Evolutionary conservation across 495 filamentous ascomycete species (phyloP).

Genomic region (Talaromyces liani): DNA sequence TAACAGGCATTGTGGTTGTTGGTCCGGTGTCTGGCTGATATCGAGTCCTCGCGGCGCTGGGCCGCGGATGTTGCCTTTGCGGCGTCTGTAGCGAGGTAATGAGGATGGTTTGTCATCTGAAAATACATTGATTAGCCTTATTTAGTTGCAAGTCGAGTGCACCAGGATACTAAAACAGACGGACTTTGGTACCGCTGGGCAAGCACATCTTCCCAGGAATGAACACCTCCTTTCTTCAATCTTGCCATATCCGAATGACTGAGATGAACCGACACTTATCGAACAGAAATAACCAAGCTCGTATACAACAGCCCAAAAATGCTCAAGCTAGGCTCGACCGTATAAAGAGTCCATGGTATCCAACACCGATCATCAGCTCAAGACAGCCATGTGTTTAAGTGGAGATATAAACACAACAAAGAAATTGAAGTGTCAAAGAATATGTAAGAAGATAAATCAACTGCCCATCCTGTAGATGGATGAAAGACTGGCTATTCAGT

Average conservation of each 20-base stretch:
- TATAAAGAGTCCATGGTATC: not conserved
- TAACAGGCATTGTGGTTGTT: constrained; percentile 25
- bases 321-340: not conserved
- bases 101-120: constrained; percentile 33
- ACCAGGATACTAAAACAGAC: constrained; percentile 6
- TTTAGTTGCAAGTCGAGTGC: not conserved
- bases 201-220: constrained; percentile 43
- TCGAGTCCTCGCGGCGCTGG: constrained; percentile 1
- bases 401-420: not conserved
- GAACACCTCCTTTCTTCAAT: constrained; percentile 30
- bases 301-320: not conserved
- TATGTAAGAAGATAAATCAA: not conserved
- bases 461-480: not conserved
- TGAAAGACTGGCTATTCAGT: not conserved
- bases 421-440: not conserved
- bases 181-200: constrained; percentile 39
- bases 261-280: not conserved
- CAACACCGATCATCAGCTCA: not conserved
- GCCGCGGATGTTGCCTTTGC: constrained; percentile 6
- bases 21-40: constrained; percentile 2
- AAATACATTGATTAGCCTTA: not conserved
- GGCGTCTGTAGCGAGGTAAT: constrained; percentile 15
- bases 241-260: constrained; percentile 25
- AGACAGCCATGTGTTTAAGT: not conserved
- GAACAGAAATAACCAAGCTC: not conserved